phyloP scores from a whole-genome alignment of 352 stramenopile genomes.

The Ochromonadaceae sp. region DNA sequence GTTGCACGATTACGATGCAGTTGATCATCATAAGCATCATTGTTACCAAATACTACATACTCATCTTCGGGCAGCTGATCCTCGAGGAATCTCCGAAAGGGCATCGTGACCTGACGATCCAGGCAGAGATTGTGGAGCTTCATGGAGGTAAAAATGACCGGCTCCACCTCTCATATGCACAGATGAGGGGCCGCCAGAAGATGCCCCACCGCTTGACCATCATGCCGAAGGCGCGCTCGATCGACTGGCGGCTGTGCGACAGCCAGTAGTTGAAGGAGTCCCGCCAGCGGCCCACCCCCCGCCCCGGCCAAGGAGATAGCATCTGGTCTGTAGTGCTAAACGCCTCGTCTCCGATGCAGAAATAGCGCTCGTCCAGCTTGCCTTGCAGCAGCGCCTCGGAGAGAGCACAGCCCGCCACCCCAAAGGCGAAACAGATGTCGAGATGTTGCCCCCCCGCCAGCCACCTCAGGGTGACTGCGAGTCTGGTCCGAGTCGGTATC shows the following conservation, averaged over 20 bases:
- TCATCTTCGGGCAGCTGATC: too few species aligned
- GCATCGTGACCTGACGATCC: too few species aligned
- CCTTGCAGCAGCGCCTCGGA: neutral
- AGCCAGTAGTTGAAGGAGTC: slow-evolving; percentile 6
- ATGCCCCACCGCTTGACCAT: slow-evolving; percentile 3
- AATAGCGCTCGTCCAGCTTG: slow-evolving; percentile 6
- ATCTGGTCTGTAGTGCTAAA: neutral
- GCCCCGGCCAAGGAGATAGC: neutral
- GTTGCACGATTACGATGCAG: too few species aligned
- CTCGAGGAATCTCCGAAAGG: too few species aligned
- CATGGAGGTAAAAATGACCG: too few species aligned
- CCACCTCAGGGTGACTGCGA: neutral
- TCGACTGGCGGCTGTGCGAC: neutral
- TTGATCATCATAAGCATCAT: too few species aligned
- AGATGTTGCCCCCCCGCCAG: slow-evolving; percentile 2
- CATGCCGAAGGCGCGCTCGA: slow-evolving; percentile 14
- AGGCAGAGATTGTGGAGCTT: slow-evolving; percentile 11
- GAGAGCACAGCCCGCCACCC: neutral
- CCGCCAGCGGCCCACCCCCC: neutral
- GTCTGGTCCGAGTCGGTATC: slow-evolving; percentile 7
- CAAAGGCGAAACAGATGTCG: slow-evolving; percentile 12
- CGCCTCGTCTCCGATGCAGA: neutral
- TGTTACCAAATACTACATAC: too few species aligned
- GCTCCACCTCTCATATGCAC: neutral
- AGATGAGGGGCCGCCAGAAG: neutral